These are phyloP conservation scores for Myxozyma neotropica DNA, from an alignment of 805 yeast genomes.

Conservation along the genomic window DNA sequence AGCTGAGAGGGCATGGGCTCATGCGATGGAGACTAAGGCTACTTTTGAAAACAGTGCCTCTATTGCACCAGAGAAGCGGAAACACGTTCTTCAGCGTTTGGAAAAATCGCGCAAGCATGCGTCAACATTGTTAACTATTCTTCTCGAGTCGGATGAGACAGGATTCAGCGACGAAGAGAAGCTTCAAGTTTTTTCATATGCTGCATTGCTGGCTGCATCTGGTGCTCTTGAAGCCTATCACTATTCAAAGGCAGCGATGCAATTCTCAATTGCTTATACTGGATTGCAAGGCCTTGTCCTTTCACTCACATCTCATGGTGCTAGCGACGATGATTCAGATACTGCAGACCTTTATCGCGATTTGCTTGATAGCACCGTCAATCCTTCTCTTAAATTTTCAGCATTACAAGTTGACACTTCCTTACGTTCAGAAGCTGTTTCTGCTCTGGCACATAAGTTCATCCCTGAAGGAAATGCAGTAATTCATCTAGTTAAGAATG, in stretches of 20 bases:
- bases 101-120: slow-evolving; percentile 56
- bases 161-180: slow-evolving; percentile 33
- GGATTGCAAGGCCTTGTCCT: slow-evolving; percentile 57
- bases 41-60: slow-evolving; percentile 20
- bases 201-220: slow-evolving; percentile 57
- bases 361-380: slow-evolving; percentile 59
- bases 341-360: slow-evolving; percentile 52
- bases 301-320: slow-evolving; percentile 31
- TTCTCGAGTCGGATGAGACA: slow-evolving; percentile 4
- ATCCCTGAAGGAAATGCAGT: slow-evolving; percentile 47
- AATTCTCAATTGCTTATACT: slow-evolving; percentile 63
- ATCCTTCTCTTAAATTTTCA: slow-evolving; percentile 62
- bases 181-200: slow-evolving; percentile 37
- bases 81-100: slow-evolving; percentile 63
- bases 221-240: slow-evolving; percentile 55
- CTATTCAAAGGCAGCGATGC: slow-evolving; percentile 57
- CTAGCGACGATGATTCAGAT: slow-evolving; percentile 30
- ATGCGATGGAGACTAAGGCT: slow-evolving; percentile 64
- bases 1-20: slow-evolving; percentile 78
- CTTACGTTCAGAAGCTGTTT: slow-evolving; percentile 51
- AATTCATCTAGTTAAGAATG: slow-evolving; percentile 46
- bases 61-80: slow-evolving; percentile 45
- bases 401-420: slow-evolving; percentile 13
- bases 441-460: slow-evolving; percentile 51
- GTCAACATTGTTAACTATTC: not conserved